Base-by-base conservation (phyloP, 257 asterid species). In the Striga asiatica region DNA sequence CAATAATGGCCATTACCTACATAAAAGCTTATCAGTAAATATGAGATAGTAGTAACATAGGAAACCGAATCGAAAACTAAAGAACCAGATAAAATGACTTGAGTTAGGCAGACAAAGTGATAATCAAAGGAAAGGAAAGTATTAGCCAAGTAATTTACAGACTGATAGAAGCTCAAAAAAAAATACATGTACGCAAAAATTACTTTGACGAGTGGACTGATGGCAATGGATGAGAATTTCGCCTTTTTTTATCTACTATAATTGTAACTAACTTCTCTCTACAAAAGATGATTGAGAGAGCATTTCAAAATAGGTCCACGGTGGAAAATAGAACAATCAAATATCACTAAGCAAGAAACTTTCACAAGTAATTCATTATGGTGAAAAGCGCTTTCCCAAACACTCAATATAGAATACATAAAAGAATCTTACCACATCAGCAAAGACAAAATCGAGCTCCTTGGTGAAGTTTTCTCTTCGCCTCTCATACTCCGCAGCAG, bases 1-100 rank as follows among this genome's bases (percentile, higher is more conserved):
- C 98, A 64, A 91, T 70, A 56, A 91, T 72, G 60, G 98, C 96
- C 98, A 91, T 87, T 45, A 91, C 81, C 98, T 89, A 69, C 54
- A 62, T 32, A 55, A 72, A 42, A 58, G 63, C 62, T 67, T 27
- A 68, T 56, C 6, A 58, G 31, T 17, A 7, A 46, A 14, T 31
- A 21, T 60, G 53, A 64, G 49, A 47, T 29, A 47, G 28, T 54
- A 31, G 28, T 54, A 31, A 58, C 35, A n/a, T 0, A 14, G 14
- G 23, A 54, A 41, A 7, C 22, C 35, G 50, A 10, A 25, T 18
- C 16, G 14, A 35, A 9, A 20, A 48, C 6, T 47, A 16, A 8
- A 8, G 37, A 55, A 55, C 8, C 5, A 34, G n/a, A 4, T 41
- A 41, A 56, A 11, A 21, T 23, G 23, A n/a, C n/a, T 13, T 42